Base-by-base conservation (phyloP, 1,284 basidiomycete genomes). In the Xerocomus amazonicus region DNA sequence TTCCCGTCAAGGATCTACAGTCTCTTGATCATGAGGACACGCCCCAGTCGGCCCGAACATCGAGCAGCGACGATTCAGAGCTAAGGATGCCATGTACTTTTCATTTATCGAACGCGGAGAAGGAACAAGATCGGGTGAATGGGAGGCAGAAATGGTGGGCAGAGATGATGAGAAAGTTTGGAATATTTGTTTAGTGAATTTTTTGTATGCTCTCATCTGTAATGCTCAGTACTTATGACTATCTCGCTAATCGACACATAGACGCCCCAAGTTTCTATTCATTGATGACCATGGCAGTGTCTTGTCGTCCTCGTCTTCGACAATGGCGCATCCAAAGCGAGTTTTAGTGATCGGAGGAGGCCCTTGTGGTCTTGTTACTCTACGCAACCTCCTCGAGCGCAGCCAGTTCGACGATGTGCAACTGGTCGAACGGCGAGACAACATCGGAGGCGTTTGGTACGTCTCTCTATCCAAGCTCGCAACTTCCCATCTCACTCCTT, bases 71-170 rank as follows among this genome's bases (percentile, higher is more conserved):
- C 41, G 65, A 71, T 50, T 60, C 66, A n/a, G 70, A 68, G 32
- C 53, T 72, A 51, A 58, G 43, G 50, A 78, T 81, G 58, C 79
- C 79, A 1, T 79, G 79, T 4, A 73, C 74, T 33, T 78, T 80
- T 51, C 63, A 71, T 53, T 39, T 70, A 8, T 58, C 61, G 19
- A 57, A 51, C 10, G 55, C 45, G 10, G 56, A 58, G 23, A 46
- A 46, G 39, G 50, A 48, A 23, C 16, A 16, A 31, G 19, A 5
- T 32, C 44, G 8, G 10, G 36, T 48, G 36, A 10, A 33, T 9
- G 42, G 23, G 7, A 42, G 35, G 32, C 52, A 54, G 26, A 53
- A 32, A 34, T 54, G 34, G 19, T 68, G 62, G 66, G 42, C 49
- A 1, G 59, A 53, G 17, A 39, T 52, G 1, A 49, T 63, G 16